Base-by-base conservation (phyloP, 805 yeast genomes). In the Zygosaccharomyces siamensis region DNA sequence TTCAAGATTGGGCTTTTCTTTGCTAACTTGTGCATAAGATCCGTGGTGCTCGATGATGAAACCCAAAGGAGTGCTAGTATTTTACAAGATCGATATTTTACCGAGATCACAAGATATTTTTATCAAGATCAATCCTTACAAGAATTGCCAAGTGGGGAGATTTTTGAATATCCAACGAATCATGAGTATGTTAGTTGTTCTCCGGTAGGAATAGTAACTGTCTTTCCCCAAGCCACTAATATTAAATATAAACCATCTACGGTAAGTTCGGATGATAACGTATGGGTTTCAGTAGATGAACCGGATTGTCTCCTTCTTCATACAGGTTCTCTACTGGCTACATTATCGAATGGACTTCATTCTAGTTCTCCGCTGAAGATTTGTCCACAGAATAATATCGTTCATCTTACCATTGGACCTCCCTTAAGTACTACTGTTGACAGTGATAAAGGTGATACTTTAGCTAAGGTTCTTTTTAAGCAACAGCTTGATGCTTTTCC, bases 301-400 rank as follows among this genome's bases (percentile, higher is more conserved):
- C 61, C 62, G 7, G 59, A 61, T 38, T 63, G 67, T 49, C 48
- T 66, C 1, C 41, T 66, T 41, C 28, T 66, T 5, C 69, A 64
- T 39, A 59, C 65, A 4, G 69, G 69, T 1, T 35, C 47, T 10
- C 16, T 58, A 2, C 43, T 63, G 39, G 51, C 60, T 2, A 48
- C 41, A 1, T 47, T 49, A 38, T 60, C 67, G 1, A 45, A 49
- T 14, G 65, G 63, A 1, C 26, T 49, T 30, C 62, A 61, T 42
- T 45, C 57, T 1, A 58, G 62, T 5, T 55, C 66, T 0, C 60
- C 62, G 1, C 40, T 65, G 14, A 49, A 57, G 37, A 26, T 64
- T 8, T 54, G 60, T 12, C 54, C 56, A 2, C 48, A 47, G 11
- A 40, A 46, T n/a, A 56, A 55, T 38, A 49, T 54, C 8, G 37